Base-by-base conservation (phyloP, 306 rosid genomes). In the Bauhinia variegata region DNA sequence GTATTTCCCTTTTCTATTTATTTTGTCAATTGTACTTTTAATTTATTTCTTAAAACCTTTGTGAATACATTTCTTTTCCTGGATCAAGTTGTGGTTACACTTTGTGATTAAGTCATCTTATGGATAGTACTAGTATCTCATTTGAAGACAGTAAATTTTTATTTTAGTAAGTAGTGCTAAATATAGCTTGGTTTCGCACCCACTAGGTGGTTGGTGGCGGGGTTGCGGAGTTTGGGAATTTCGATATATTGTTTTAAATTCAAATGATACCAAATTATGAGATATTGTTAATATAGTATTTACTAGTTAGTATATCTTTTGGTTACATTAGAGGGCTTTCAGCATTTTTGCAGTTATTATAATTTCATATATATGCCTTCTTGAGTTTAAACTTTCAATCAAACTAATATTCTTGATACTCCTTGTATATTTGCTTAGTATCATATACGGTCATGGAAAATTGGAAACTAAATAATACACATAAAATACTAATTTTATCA, bases 401-500 rank as follows among this genome's bases (percentile, higher is more conserved):
- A 47, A 4, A 3, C 13, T 52, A 9, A 48, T 15, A 2, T 48
- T 6, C 48, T 31, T 47, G 7, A 54, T 46, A 37, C 66, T 51
- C 50, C 39, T 23, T 11, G 39, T 63, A 36, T 68, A 60, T 53
- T 74, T 61, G 53, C 42, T 57, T 68, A 37, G 63, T 57, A 37
- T 72, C 31, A 13, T 14, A 4, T 47, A 33, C 53, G 39, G 37
- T 66, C 37, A 11, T 8, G 58, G 28, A 72, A 54, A 39, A 43
- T 15, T 32, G 11, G 9, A 30, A 33, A 37, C 39, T 42, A 37
- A 33, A 41, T 49, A 17, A 2, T 65, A 23, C 28, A 23, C 36
- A n/a, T n/a, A n/a, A n/a, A n/a, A n/a, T n/a, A 43, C 63, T 55
- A 63, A 77, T 60, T n/a, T 68, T 46, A 33, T 65, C 44, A 69